Conservation (phyloP, 805 yeast genomes). For the Candida maltosa region DNA sequence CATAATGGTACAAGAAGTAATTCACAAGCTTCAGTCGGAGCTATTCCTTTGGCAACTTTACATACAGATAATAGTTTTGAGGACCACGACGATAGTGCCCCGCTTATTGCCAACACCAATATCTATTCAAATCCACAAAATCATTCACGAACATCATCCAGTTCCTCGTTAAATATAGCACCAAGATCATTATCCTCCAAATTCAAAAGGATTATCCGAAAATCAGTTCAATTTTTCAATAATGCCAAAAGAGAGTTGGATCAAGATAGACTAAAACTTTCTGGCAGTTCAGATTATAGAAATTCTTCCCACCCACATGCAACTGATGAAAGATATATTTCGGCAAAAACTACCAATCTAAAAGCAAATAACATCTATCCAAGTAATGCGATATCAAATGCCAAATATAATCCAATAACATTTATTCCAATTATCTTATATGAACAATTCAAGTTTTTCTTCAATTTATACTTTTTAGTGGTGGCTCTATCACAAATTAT, state of each 20-base stretch:
- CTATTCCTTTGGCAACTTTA: constrained; percentile 25
- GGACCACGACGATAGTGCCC: constrained; percentile 24
- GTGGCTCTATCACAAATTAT: constrained; percentile 93
- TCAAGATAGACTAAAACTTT: constrained; percentile 17
- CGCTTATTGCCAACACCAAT: constrained; percentile 21
- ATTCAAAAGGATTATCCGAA: constrained; percentile 9
- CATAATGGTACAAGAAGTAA: constrained; percentile 6
- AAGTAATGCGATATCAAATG: constrained; percentile 85
- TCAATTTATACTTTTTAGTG: constrained; percentile 83
- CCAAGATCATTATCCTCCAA: constrained; percentile 10
- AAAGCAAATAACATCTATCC: constrained; percentile 35
- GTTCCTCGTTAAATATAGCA: constrained; percentile 13
- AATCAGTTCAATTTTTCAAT: constrained; percentile 16
- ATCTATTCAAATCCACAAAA: constrained; percentile 10
- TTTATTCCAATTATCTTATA: constrained; percentile 86
- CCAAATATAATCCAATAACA: constrained; percentile 85
- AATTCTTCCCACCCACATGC: constrained; percentile 11
- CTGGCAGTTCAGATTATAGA: constrained; percentile 16
- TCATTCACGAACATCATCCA: constrained; percentile 19
- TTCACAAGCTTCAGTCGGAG: constrained; percentile 24
- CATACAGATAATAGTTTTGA: constrained; percentile 21
- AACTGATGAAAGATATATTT: constrained; percentile 33
- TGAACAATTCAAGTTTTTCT: constrained; percentile 96
- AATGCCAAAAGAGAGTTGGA: constrained; percentile 23
- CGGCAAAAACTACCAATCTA: constrained; percentile 30